A percentile compares a stretch with the other conserved stretches of the same genome.
These are phyloP conservation scores for Chlorencoelia australis DNA, from an alignment of 2,329 filamentous ascomycete genomes.

Conservation along the genomic window DNA sequence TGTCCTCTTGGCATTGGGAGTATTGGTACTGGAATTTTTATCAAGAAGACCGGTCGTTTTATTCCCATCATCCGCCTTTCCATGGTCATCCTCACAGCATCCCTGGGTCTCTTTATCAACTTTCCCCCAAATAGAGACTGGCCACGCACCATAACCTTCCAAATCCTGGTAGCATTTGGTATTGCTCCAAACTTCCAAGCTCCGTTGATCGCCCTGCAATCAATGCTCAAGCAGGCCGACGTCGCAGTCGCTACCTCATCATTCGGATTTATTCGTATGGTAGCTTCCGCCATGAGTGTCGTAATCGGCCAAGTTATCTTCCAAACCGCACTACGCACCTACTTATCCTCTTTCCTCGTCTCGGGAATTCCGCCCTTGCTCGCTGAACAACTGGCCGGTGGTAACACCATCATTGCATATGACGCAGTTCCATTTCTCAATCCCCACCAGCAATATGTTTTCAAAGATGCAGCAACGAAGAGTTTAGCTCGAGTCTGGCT, in stretches of 20 bases:
- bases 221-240: slow-evolving; percentile 31
- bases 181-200: slow-evolving; percentile 43
- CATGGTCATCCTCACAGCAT: slow-evolving; percentile 32
- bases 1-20: slow-evolving; percentile 51
- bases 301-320: slow-evolving; percentile 39
- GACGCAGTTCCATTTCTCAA: slow-evolving; percentile 29
- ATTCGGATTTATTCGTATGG: slow-evolving; percentile 35
- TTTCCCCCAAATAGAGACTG: slow-evolving; percentile 30
- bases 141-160: slow-evolving; percentile 34
- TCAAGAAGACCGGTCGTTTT: slow-evolving; percentile 43
- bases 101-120: slow-evolving; percentile 34
- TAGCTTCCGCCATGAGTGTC: slow-evolving; percentile 34
- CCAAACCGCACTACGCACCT: slow-evolving; percentile 31
- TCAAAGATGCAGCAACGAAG: slow-evolving; percentile 14
- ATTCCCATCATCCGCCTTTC: slow-evolving; percentile 37
- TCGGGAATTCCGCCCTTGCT: slow-evolving; percentile 21
- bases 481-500: slow-evolving; percentile 21
- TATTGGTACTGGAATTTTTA: slow-evolving; percentile 55
- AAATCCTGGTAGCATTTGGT: slow-evolving; percentile 41
- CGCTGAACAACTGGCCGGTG: slow-evolving; percentile 23
- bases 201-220: slow-evolving; percentile 46
- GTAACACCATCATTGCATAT: slow-evolving; percentile 26
- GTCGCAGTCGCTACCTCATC: slow-evolving; percentile 42
- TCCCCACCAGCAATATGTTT: slow-evolving; percentile 6
- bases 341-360: slow-evolving; percentile 7